Evolutionary conservation across 73 alveolate species (phyloP).

Genomic region (Tetrahymena borealis): DNA sequence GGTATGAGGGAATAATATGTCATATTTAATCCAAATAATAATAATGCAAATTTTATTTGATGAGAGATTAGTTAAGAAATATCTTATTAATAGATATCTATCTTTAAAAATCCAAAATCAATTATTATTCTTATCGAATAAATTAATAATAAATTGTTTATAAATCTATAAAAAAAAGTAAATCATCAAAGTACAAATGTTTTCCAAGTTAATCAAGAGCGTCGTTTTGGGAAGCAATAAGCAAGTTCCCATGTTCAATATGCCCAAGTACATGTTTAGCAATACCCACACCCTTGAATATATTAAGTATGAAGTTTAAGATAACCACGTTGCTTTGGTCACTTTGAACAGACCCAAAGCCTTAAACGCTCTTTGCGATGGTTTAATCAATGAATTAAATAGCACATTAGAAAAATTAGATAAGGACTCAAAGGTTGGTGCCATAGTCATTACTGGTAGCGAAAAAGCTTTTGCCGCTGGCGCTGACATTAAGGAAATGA

Average conservation of each 20-base stretch:
- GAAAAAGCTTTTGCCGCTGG: constrained; percentile 98
- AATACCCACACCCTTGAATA: background rate
- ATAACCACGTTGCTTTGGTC: constrained; percentile 61
- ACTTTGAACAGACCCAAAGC: constrained; percentile 87
- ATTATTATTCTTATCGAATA: too few relatives aligned
- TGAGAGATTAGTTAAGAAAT: background rate
- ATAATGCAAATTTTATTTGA: background rate
- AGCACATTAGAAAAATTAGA: constrained; percentile 55
- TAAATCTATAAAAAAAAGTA: background rate
- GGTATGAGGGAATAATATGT: background rate
- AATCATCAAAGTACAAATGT: background rate
- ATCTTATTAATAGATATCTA: background rate
- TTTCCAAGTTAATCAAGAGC: background rate
- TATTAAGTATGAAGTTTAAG: background rate
- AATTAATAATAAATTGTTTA: too few relatives aligned
- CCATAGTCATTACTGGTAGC: constrained; percentile 89
- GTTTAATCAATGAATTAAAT: constrained; percentile 68
- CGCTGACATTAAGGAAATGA: constrained; percentile 93
- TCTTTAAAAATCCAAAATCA: too few relatives aligned
- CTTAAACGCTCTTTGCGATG: constrained; percentile 87
- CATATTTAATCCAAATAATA: background rate
- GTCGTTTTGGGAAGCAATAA: background rate
- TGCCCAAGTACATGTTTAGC: constrained; percentile 1
- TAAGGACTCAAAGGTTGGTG: constrained; percentile 68
- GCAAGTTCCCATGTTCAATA: background rate